These are phyloP conservation scores for Rhodamnia argentea DNA, from an alignment of 345 rosid species.

Conservation along the genomic window DNA sequence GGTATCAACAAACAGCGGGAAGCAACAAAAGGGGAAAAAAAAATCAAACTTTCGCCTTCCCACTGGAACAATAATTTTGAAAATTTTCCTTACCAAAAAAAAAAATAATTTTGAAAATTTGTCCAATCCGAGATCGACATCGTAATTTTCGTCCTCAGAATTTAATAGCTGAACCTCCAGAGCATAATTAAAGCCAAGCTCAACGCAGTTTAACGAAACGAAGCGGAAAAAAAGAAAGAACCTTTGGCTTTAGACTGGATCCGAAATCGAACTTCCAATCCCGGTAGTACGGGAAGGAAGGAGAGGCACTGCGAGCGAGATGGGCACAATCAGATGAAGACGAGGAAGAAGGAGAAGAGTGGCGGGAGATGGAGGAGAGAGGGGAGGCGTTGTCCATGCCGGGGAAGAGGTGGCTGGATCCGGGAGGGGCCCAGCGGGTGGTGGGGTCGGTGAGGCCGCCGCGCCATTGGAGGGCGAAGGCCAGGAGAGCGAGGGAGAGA, in stretches of 20 bases:
- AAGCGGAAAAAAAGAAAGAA: background rate
- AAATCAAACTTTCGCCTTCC: background rate
- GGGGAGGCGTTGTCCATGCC: constrained; percentile 80
- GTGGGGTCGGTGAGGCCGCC: constrained; percentile 66
- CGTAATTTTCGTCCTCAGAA: background rate
- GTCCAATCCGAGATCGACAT: background rate
- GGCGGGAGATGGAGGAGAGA: constrained; percentile 49
- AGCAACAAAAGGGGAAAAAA: background rate
- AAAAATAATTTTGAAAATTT: background rate
- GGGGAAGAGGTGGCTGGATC: constrained; percentile 57
- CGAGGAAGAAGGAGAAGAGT: constrained; percentile 56
- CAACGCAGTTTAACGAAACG: background rate
- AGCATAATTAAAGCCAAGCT: background rate
- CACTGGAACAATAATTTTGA: background rate
- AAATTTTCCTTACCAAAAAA: too few relatives aligned
- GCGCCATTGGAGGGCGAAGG: constrained; percentile 89
- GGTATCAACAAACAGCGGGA: background rate
- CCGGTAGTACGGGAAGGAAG: constrained; percentile 53
- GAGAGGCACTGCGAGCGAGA: constrained; percentile 18
- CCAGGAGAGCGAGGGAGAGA: constrained; percentile 76
- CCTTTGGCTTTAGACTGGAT: background rate
- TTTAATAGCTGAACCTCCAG: background rate
- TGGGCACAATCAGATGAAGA: constrained; percentile 15
- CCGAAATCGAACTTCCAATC: constrained; percentile 42
- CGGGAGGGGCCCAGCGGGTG: constrained; percentile 57